Conservation (phyloP, 768 basidiomycete genomes). For the Kwoniella botswanensis region DNA sequence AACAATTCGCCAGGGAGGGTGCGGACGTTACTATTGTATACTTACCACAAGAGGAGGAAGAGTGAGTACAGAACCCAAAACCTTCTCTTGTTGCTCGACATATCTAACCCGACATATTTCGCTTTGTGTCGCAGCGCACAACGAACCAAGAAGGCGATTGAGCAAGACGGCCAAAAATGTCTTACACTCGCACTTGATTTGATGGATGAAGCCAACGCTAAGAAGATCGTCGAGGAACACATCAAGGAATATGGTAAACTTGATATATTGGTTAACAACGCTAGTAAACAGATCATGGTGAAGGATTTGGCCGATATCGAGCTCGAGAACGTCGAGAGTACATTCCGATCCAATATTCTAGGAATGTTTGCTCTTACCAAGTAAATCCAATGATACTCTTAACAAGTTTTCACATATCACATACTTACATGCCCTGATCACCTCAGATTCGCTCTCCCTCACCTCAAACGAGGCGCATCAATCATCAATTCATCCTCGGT, state of each 20-base stretch:
- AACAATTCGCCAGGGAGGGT: constrained; percentile 60
- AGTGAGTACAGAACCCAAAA: constrained; percentile 54
- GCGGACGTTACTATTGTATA: constrained; percentile 62
- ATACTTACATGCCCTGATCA: not conserved
- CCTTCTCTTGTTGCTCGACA: not conserved
- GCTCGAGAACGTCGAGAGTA: constrained; percentile 65
- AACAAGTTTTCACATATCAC: too few species aligned
- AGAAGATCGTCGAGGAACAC: constrained; percentile 64
- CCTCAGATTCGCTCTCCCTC: constrained; percentile 64
- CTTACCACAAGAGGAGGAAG: constrained; percentile 66
- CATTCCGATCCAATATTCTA: constrained; percentile 67
- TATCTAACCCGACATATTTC: not conserved
- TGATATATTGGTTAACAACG: constrained; percentile 68
- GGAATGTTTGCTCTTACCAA: constrained; percentile 68
- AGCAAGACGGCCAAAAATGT: constrained; percentile 59
- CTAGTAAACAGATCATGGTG: constrained; percentile 60
- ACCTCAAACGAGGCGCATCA: constrained; percentile 66
- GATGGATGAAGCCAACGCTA: constrained; percentile 60
- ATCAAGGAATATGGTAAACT: constrained; percentile 59
- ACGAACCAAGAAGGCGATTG: constrained; percentile 62
- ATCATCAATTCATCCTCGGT: constrained; percentile 72
- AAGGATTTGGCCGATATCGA: constrained; percentile 64
- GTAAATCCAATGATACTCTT: too few species aligned
- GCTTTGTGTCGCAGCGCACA: constrained; percentile 56
- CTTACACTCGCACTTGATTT: constrained; percentile 60